These are phyloP conservation scores for Rhodotorula toruloides DNA, from an alignment of 768 basidiomycete species.

Conservation along the genomic window DNA sequence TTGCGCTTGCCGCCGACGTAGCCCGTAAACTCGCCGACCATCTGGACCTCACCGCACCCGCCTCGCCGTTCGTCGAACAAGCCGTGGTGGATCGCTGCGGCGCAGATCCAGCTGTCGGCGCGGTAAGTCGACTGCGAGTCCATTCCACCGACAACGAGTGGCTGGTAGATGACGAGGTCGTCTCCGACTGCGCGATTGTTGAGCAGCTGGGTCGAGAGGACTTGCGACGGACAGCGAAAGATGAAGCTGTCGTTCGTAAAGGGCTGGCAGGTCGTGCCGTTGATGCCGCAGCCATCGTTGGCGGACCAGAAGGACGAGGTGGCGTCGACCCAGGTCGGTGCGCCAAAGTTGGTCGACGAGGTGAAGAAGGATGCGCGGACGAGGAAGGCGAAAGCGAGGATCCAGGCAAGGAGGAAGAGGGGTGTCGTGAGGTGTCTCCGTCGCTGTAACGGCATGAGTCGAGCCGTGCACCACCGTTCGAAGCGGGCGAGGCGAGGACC, in stretches of 20 bases:
- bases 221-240: constrained; percentile 76
- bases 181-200: constrained; percentile 71
- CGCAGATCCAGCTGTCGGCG: constrained; percentile 77
- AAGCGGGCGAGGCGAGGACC: constrained; percentile 12
- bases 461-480: background rate
- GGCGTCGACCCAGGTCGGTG: constrained; percentile 58
- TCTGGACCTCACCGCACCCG: constrained; percentile 67
- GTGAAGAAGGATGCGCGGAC: constrained; percentile 66
- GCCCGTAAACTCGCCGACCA: constrained; percentile 67
- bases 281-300: constrained; percentile 66
- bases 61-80: constrained; percentile 56
- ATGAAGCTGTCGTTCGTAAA: constrained; percentile 60
- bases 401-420: constrained; percentile 59
- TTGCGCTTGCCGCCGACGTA: constrained; percentile 59
- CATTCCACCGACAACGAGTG: constrained; percentile 80
- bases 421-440: constrained; percentile 44
- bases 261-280: constrained; percentile 63
- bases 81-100: constrained; percentile 74
- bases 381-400: constrained; percentile 68
- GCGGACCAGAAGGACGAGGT: constrained; percentile 66
- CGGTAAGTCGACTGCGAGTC: constrained; percentile 67
- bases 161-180: constrained; percentile 60
- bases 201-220: constrained; percentile 59
- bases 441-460: constrained; percentile 6
- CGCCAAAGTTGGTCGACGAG: constrained; percentile 53